Evolutionary conservation across 345 rosid genomes (phyloP).

Genomic region (Heritiera littoralis): DNA sequence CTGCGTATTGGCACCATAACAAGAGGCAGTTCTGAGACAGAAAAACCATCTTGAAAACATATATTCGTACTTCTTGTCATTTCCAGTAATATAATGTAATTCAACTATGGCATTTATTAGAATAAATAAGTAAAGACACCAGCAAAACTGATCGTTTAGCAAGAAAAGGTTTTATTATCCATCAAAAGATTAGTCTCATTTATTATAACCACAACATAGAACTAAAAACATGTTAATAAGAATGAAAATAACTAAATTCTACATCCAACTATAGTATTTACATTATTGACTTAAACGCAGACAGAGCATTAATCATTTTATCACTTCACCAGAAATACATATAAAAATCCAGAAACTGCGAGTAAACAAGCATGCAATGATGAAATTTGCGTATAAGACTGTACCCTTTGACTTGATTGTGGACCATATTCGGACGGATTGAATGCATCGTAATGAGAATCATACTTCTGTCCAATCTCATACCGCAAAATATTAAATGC

Average conservation of each 20-base stretch:
- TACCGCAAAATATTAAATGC: conserved; percentile 84
- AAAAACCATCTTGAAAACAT: not conserved
- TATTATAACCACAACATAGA: not conserved
- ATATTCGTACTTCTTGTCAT: not conserved
- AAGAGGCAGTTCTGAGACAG: not conserved
- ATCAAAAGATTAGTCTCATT: not conserved
- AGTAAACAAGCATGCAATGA: not conserved
- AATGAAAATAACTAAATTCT: not conserved
- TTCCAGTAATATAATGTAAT: not conserved
- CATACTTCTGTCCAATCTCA: conserved; percentile 84
- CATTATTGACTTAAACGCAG: not conserved
- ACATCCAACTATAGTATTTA: not conserved
- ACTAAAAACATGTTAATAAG: not conserved
- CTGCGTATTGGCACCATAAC: not conserved
- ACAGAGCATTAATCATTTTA: not conserved
- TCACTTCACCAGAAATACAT: not conserved
- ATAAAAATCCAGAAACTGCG: not conserved
- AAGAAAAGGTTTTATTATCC: not conserved
- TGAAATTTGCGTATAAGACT: conserved; percentile 12
- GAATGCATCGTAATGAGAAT: conserved; percentile 88
- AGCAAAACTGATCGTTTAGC: not conserved
- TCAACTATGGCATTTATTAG: not conserved
- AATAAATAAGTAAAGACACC: not conserved
- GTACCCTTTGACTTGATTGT: conserved; percentile 77
- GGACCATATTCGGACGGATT: conserved; percentile 80